Evolutionary conservation across 257 asterid species (phyloP).

Genomic region (Misopates orontium): DNA sequence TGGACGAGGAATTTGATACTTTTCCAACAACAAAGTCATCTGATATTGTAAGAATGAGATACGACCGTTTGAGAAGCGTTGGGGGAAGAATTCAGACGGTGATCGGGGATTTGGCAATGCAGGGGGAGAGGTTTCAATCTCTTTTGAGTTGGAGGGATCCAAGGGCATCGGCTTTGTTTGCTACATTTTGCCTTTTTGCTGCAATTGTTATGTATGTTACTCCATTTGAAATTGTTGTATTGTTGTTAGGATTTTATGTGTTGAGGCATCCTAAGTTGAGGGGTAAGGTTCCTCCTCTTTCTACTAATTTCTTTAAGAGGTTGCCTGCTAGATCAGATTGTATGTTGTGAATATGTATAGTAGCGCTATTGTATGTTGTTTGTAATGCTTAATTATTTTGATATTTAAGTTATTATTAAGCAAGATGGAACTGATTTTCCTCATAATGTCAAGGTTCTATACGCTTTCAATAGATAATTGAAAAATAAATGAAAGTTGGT

Average conservation of each 20-base stretch:
- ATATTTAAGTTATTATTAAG: not conserved
- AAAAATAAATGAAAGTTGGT: too few species aligned
- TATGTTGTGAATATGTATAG: conserved; percentile 43
- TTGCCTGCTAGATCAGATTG: conserved; percentile 74
- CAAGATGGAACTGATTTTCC: too few species aligned
- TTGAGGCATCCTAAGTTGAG: conserved; percentile 78
- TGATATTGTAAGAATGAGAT: conserved; percentile 65
- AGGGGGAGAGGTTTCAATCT: conserved; percentile 69
- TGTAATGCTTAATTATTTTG: not conserved
- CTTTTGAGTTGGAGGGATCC: conserved; percentile 81
- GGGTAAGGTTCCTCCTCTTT: conserved; percentile 48
- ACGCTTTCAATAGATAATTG: too few species aligned
- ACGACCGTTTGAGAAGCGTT: conserved; percentile 69
- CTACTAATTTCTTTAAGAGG: conserved; percentile 77
- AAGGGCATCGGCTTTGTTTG: conserved; percentile 75
- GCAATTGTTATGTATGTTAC: conserved; percentile 63
- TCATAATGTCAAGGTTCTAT: too few species aligned
- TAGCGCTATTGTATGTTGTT: too few species aligned
- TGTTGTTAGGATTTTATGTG: conserved; percentile 49
- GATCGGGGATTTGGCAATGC: conserved; percentile 79
- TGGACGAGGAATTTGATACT: conserved; percentile 79
- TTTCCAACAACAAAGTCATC: conserved; percentile 61
- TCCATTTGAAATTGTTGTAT: conserved; percentile 54
- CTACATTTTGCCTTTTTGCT: conserved; percentile 50
- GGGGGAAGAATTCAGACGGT: conserved; percentile 79